Evolutionary conservation across 352 stramenopile genomes (phyloP).

Genomic region (Phytophthora europaea): DNA sequence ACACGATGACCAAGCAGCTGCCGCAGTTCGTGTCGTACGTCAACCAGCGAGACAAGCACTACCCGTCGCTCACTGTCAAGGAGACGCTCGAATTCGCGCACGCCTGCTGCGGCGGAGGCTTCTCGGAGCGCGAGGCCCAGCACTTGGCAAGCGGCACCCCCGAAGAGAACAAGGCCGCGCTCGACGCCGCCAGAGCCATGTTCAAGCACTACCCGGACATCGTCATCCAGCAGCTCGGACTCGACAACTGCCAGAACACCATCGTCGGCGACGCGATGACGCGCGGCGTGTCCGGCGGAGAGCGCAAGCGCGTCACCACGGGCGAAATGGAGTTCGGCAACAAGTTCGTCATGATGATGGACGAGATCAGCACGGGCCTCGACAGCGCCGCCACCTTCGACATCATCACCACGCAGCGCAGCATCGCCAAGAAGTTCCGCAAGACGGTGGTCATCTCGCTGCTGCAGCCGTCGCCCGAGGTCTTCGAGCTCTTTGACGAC

Average conservation of each 20-base stretch:
- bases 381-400: slow-evolving; percentile 74
- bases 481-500: slow-evolving; percentile 94
- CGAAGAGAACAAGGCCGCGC: slow-evolving; percentile 32
- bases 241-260: slow-evolving; percentile 65
- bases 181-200: slow-evolving; percentile 17
- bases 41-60: not conserved
- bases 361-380: slow-evolving; percentile 79
- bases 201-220: slow-evolving; percentile 37
- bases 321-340: slow-evolving; percentile 89
- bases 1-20: too few species aligned
- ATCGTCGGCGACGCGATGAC: slow-evolving; percentile 73
- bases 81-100: slow-evolving; percentile 1
- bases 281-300: slow-evolving; percentile 76
- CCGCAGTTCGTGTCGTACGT: not conserved
- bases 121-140: slow-evolving; percentile 3
- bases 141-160: slow-evolving; percentile 17
- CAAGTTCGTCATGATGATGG: slow-evolving; percentile 84
- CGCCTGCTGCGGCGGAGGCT: slow-evolving; percentile 29
- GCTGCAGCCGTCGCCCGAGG: slow-evolving; percentile 93
- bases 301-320: slow-evolving; percentile 81
- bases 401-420: slow-evolving; percentile 63
- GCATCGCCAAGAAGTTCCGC: slow-evolving; percentile 58
- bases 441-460: slow-evolving; percentile 82
- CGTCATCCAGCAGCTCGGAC: slow-evolving; percentile 60
- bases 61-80: not conserved